These are phyloP conservation scores for Psilocybe azurescens DNA, from an alignment of 768 basidiomycete genomes.

Conservation along the genomic window DNA sequence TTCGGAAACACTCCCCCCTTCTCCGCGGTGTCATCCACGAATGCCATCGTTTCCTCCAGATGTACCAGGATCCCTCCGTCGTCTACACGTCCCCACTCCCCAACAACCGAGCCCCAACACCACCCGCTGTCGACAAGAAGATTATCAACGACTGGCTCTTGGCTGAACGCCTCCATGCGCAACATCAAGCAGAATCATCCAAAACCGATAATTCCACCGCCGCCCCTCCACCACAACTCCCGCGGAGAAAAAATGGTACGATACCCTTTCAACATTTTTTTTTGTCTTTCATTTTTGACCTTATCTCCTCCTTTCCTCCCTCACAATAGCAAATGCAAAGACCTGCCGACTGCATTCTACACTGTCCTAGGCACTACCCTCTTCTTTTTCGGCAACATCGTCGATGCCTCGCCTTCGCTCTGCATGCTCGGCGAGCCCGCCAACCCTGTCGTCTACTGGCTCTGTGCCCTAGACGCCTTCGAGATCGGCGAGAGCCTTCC, in stretches of 20 bases:
- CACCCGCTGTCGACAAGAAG: neutral
- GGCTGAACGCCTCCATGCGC: neutral
- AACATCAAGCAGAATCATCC: neutral
- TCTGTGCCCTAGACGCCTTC: conserved; percentile 73
- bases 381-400: conserved; percentile 66
- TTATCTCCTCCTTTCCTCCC: neutral
- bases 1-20: conserved; percentile 54
- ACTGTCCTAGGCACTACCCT: conserved; percentile 67
- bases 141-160: neutral
- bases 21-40: conserved; percentile 70
- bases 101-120: neutral
- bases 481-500: conserved; percentile 71
- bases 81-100: conserved; percentile 38
- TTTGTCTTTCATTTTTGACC: neutral
- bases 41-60: conserved; percentile 64
- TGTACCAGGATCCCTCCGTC: conserved; percentile 60
- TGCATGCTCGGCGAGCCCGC: conserved; percentile 61
- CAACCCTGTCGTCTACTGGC: conserved; percentile 60
- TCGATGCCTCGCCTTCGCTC: conserved; percentile 55
- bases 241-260: conserved; percentile 8
- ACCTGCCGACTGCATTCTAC: conserved; percentile 70
- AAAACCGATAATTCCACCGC: neutral
- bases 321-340: conserved; percentile 41
- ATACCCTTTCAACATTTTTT: neutral
- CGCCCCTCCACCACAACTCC: neutral